phyloP scores from a whole-genome alignment of 2,329 filamentous ascomycete species.

The Sclerotinia borealis region DNA sequence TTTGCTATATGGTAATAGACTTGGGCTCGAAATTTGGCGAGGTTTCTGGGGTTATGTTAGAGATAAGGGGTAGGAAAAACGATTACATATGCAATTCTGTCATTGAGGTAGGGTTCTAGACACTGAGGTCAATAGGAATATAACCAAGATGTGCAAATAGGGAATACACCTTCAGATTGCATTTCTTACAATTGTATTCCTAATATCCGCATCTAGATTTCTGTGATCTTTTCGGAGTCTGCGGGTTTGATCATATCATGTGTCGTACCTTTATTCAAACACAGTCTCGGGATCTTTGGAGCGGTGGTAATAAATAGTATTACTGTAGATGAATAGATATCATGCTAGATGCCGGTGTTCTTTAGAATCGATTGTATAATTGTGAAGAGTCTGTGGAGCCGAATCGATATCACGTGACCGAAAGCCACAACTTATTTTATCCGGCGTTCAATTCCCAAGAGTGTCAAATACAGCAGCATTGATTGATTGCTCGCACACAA shows the following conservation, averaged over 20 bases:
- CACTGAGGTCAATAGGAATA: background rate
- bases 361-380: background rate
- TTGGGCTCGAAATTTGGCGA: background rate
- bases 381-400: background rate
- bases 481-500: too few relatives aligned
- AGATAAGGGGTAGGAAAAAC: background rate
- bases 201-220: conserved; percentile 4
- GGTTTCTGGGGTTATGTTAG: background rate
- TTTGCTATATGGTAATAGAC: background rate
- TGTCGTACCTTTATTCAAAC: background rate
- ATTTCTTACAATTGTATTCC: background rate
- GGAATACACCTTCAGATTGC: background rate
- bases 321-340: too few relatives aligned
- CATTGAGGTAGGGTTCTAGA: conserved; percentile 1
- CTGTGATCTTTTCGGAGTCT: background rate
- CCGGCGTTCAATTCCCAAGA: background rate
- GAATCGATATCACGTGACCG: too few relatives aligned
- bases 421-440: too few relatives aligned
- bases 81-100: background rate
- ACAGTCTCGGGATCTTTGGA: background rate
- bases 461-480: too few relatives aligned
- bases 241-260: background rate
- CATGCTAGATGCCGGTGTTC: background rate
- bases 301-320: background rate
- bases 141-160: rapidly evolving